A percentile compares a stretch with the other conserved stretches of the same genome.
These are phyloP conservation scores for Beta corolliflora DNA, from an alignment of 179 eudicot genomes.

Conservation along the genomic window DNA sequence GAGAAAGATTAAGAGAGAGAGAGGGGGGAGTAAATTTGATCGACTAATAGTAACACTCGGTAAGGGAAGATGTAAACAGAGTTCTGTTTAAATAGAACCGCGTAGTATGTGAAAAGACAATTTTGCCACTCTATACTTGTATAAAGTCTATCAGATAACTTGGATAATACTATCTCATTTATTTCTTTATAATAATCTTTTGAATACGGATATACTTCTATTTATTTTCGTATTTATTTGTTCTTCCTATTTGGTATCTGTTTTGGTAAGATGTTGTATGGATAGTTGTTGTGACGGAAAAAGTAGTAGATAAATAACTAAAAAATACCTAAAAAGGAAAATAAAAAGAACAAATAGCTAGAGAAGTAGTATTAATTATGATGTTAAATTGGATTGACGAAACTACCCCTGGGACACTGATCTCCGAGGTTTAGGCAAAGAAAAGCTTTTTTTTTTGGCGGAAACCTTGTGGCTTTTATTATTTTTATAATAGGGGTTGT, in stretches of 20 bases:
- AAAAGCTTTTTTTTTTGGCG: not conserved
- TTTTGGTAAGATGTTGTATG: no score
- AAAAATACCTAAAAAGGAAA: no score
- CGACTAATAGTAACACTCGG: no score
- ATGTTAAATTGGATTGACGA: not conserved
- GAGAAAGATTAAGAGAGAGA: not conserved
- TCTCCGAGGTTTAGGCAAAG: slow-evolving; percentile 23
- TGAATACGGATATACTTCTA: no score
- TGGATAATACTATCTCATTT: not conserved
- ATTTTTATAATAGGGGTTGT: not conserved
- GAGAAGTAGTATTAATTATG: slow-evolving; percentile 1
- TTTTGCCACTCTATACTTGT: slow-evolving; percentile 12
- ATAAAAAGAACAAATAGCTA: no score
- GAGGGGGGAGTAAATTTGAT: not conserved
- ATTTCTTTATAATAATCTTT: no score
- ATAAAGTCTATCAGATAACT: not conserved
- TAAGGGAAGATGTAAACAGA: not conserved
- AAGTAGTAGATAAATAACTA: no score
- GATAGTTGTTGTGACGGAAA: no score
- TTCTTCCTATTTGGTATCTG: no score
- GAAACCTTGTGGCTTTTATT: slow-evolving; percentile 14
- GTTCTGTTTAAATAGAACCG: slow-evolving; percentile 28
- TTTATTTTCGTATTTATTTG: no score
- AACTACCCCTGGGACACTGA: not conserved
- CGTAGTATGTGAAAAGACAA: not conserved